phyloP scores from a whole-genome alignment of 495 filamentous ascomycete species.

The Penicillium flavigenum region DNA sequence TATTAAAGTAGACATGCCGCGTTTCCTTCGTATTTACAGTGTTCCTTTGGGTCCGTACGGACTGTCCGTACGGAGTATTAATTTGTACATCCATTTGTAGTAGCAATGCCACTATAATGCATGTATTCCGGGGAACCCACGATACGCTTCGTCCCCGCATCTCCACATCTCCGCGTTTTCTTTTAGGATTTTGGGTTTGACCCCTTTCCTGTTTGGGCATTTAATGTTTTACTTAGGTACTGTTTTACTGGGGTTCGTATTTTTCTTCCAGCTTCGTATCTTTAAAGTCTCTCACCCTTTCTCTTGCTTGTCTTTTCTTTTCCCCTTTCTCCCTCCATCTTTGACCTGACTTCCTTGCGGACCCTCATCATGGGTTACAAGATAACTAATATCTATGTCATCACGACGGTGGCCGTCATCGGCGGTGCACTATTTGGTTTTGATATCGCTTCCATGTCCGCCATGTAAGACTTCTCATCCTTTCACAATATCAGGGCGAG shows the following conservation, averaged over 20 bases:
- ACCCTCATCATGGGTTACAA: constrained; percentile 24
- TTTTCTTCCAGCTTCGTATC: background rate
- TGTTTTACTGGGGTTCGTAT: background rate
- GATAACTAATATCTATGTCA: constrained; percentile 32
- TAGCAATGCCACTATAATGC: background rate
- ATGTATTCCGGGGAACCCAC: background rate
- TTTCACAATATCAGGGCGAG: background rate
- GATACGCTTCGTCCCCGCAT: constrained; percentile 16
- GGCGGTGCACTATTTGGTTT: constrained; percentile 71
- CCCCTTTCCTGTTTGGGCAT: background rate
- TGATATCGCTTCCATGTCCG: constrained; percentile 70
- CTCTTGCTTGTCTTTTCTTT: background rate
- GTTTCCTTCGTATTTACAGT: background rate
- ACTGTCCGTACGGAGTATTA: too few species aligned
- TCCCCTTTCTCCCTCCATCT: background rate
- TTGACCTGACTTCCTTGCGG: background rate
- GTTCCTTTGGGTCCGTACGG: background rate
- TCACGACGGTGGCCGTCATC: constrained; percentile 34
- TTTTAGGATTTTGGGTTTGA: background rate
- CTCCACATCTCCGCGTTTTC: constrained; percentile 1
- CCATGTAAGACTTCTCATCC: constrained; percentile 49
- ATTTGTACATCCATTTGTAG: background rate
- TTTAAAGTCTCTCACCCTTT: constrained; percentile 3
- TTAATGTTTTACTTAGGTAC: background rate
- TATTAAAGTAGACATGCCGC: background rate